phyloP scores from a whole-genome alignment of 225 moss, liverwort and hornwort species.

The Sphagnum contortum region DNA sequence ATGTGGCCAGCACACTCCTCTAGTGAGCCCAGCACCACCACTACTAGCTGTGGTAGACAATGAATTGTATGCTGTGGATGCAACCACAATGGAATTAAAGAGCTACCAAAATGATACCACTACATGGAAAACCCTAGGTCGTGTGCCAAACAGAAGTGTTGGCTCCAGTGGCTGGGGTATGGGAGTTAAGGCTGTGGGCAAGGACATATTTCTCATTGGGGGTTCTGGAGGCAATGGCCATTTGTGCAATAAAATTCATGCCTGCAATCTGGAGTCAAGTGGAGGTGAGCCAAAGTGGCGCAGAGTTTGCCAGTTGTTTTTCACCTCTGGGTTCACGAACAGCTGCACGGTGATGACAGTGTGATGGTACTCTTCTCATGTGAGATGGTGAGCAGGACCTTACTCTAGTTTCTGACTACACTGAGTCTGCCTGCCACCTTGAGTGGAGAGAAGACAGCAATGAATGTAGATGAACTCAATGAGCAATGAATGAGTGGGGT shows the following conservation, averaged over 20 bases:
- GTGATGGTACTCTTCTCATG: too few relatives aligned
- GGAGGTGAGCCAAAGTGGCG: conserved; percentile 47
- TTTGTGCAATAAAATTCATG: conserved; percentile 58
- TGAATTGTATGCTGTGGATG: conserved; percentile 61
- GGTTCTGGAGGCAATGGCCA: conserved; percentile 40
- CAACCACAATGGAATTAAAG: conserved; percentile 58
- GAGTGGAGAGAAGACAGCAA: too few relatives aligned
- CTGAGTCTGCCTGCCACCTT: too few relatives aligned
- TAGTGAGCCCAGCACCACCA: conserved; percentile 51
- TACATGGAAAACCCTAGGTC: conserved; percentile 50
- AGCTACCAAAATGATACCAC: conserved; percentile 52
- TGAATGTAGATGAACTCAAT: too few relatives aligned
- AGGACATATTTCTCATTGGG: conserved; percentile 71
- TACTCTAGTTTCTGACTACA: too few relatives aligned
- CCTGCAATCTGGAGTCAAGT: conserved; percentile 42
- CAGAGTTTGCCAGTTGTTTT: conserved; percentile 47
- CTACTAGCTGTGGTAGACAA: conserved; percentile 69
- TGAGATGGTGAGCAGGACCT: too few relatives aligned
- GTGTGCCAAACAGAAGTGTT: conserved; percentile 53
- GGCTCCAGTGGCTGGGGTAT: conserved; percentile 67
- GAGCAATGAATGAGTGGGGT: too few relatives aligned
- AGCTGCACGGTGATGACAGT: conserved; percentile 81
- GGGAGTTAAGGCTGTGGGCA: conserved; percentile 59
- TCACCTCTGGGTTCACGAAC: conserved; percentile 52
- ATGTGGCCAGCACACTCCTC: conserved; percentile 71